phyloP scores from a whole-genome alignment of 495 filamentous ascomycete genomes.

The Pyronema domesticum region DNA sequence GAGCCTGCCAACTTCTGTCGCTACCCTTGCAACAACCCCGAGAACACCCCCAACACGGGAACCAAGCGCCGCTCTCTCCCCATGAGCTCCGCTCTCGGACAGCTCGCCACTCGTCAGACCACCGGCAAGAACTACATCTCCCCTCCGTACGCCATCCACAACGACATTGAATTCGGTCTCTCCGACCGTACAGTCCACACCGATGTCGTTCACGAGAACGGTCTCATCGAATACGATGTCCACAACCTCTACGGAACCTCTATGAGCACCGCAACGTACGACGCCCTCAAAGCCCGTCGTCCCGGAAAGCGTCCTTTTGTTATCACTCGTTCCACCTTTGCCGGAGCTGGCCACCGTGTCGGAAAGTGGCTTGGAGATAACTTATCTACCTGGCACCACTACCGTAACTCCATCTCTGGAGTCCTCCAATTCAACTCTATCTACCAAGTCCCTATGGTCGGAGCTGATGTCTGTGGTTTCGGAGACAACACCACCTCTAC shows the following conservation, averaged over 20 bases:
- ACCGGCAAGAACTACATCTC: constrained; percentile 46
- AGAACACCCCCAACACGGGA: constrained; percentile 29
- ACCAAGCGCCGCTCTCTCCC: not conserved
- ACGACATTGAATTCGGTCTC: constrained; percentile 42
- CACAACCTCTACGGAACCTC: constrained; percentile 74
- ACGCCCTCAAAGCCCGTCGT: constrained; percentile 51
- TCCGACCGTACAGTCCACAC: constrained; percentile 60
- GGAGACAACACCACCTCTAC: constrained; percentile 51
- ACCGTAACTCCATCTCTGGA: constrained; percentile 47
- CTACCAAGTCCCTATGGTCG: constrained; percentile 76
- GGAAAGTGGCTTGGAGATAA: constrained; percentile 89
- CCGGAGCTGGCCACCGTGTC: constrained; percentile 57
- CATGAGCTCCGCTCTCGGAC: not conserved
- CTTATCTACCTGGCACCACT: constrained; percentile 51
- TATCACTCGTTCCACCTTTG: constrained; percentile 73
- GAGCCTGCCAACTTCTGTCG: constrained; percentile 56
- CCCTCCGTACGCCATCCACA: constrained; percentile 60
- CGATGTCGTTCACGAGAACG: constrained; percentile 54
- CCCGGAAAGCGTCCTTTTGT: constrained; percentile 52
- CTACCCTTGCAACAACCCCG: constrained; percentile 54
- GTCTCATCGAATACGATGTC: constrained; percentile 55
- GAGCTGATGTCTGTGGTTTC: constrained; percentile 69
- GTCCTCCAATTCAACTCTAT: constrained; percentile 62
- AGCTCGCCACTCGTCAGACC: constrained; percentile 38
- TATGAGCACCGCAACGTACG: constrained; percentile 53